A percentile compares a stretch with the other conserved stretches of the same genome.
Conservation (phyloP, 1,284 basidiomycete species). For the Vanrija sp. region DNA sequence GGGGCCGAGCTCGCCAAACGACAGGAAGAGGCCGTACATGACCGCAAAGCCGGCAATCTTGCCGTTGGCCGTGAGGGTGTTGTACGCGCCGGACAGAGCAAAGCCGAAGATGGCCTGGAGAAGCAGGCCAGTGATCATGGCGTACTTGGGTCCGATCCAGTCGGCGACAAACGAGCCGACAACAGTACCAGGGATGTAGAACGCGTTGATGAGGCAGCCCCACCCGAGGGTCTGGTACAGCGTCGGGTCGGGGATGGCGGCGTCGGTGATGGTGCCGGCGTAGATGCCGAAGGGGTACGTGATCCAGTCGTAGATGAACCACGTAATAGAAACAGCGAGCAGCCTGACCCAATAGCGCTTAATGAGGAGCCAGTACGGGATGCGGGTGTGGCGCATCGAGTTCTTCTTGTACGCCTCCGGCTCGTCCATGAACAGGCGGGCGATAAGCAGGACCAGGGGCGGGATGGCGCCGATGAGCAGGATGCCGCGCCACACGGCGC, state of each 20-base stretch:
- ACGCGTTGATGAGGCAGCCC: conserved; percentile 49
- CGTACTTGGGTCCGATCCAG: conserved; percentile 52
- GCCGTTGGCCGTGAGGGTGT: conserved; percentile 26
- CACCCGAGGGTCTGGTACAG: conserved; percentile 42
- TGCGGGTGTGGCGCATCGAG: conserved; percentile 64
- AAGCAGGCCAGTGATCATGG: conserved; percentile 70
- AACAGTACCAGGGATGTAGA: conserved; percentile 49
- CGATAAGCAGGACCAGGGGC: conserved; percentile 70
- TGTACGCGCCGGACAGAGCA: conserved; percentile 77
- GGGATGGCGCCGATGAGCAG: conserved; percentile 84
- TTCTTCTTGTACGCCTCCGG: conserved; percentile 49
- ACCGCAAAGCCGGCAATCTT: conserved; percentile 72
- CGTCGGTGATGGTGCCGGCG: conserved; percentile 58
- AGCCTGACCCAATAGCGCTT: conserved; percentile 60
- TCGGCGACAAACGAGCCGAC: conserved; percentile 38
- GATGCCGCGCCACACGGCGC: conserved; percentile 73
- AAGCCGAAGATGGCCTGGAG: conserved; percentile 75
- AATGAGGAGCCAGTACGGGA: conserved; percentile 66
- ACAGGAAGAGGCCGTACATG: conserved; percentile 85
- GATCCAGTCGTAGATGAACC: conserved; percentile 66
- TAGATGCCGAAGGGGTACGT: conserved; percentile 71
- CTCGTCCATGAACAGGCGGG: conserved; percentile 82
- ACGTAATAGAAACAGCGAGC: conserved; percentile 36
- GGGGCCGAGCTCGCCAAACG: conserved; percentile 65
- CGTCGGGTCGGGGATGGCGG: conserved; percentile 21